Percentiles rank a stretch among this genome's conserved stretches.
These are phyloP conservation scores for Curvularia spicifera DNA, from an alignment of 2,329 filamentous ascomycete genomes.

Conservation along the genomic window DNA sequence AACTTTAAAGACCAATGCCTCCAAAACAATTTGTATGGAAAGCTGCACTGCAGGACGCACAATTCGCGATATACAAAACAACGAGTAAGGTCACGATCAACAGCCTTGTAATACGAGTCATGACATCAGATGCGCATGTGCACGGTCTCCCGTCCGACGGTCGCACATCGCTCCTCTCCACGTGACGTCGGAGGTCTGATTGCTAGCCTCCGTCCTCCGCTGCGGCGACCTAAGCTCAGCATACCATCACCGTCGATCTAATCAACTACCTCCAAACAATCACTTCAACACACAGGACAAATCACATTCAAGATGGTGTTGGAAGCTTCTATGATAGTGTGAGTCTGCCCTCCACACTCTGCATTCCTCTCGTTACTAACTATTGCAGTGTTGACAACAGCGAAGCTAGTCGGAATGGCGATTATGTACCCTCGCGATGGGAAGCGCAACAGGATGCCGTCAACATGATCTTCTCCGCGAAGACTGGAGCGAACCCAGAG, in stretches of 20 bases:
- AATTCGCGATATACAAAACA: neutral
- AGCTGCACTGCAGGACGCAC: neutral
- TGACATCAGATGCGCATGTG: neutral
- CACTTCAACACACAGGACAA: constrained; percentile 11
- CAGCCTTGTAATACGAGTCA: constrained; percentile 7
- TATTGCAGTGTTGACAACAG: constrained; percentile 85
- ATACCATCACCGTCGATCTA: constrained; percentile 23
- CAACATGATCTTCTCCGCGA: constrained; percentile 92
- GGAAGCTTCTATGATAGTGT: constrained; percentile 98
- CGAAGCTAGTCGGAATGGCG: constrained; percentile 96
- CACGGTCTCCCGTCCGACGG: constrained; percentile 15
- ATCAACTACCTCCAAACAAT: constrained; percentile 14
- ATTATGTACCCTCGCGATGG: constrained; percentile 88
- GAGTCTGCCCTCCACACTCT: constrained; percentile 31
- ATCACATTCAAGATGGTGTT: constrained; percentile 79
- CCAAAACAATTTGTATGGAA: neutral
- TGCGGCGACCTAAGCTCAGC: constrained; percentile 30
- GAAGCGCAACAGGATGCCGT: constrained; percentile 96
- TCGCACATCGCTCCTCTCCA: neutral
- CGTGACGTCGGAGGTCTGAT: constrained; percentile 17
- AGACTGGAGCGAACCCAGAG: constrained; percentile 94
- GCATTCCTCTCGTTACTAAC: constrained; percentile 27
- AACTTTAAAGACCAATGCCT: neutral
- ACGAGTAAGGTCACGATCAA: constrained; percentile 5
- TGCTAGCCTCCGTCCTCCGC: constrained; percentile 29